A percentile compares a stretch with the other conserved stretches of the same genome.
These are phyloP conservation scores for Coprinopsis cinerea DNA, from an alignment of 768 basidiomycete species.

Conservation along the genomic window DNA sequence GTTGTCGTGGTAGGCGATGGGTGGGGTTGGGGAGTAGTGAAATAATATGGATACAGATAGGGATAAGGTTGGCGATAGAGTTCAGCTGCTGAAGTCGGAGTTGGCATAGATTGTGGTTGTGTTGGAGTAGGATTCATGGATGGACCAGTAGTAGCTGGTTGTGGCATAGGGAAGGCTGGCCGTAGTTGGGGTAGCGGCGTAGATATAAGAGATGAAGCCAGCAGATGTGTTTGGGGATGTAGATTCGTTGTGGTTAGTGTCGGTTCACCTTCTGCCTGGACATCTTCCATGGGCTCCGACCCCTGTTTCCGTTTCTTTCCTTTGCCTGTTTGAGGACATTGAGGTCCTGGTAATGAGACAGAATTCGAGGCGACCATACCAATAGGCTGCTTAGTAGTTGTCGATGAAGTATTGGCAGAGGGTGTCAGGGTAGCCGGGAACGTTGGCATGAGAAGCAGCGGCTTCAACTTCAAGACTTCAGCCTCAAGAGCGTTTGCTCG, in stretches of 20 bases:
- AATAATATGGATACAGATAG: constrained; percentile 3
- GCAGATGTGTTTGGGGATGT: neutral
- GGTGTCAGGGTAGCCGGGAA: constrained; percentile 20
- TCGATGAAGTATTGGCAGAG: constrained; percentile 2
- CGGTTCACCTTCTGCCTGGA: neutral
- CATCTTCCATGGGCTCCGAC: neutral
- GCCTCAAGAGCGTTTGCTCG: constrained; percentile 53
- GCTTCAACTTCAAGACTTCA: constrained; percentile 61
- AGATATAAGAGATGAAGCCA: neutral
- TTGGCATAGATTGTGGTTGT: neutral
- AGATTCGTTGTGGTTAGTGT: neutral
- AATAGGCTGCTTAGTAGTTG: constrained; percentile 1
- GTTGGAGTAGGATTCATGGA: neutral
- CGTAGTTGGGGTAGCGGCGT: constrained; percentile 11
- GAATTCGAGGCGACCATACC: neutral
- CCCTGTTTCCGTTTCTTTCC: constrained; percentile 7
- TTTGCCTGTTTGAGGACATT: constrained; percentile 1
- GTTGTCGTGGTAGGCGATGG: too few relatives aligned
- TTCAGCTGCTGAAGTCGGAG: neutral
- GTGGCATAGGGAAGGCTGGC: constrained; percentile 8
- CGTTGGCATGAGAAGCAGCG: constrained; percentile 64
- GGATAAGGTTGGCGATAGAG: neutral
- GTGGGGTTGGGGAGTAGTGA: too few relatives aligned
- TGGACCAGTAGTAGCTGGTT: neutral
- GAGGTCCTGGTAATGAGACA: neutral